These are phyloP conservation scores for Canna indica DNA, from an alignment of 176 grass and related monocot genomes.

Conservation along the genomic window DNA sequence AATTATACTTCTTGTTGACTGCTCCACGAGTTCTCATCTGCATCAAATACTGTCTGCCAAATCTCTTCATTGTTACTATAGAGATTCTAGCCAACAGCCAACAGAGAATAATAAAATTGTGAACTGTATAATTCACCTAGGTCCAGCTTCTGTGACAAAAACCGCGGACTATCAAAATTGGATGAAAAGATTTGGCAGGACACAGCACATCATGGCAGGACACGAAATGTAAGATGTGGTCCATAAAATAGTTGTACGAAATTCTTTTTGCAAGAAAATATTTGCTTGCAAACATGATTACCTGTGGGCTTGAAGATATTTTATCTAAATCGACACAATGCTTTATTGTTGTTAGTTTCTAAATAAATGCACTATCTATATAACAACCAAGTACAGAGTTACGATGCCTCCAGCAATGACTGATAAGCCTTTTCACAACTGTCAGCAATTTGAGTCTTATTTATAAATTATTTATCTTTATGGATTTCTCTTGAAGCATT, in stretches of 20 bases:
- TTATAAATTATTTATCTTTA: neutral
- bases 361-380: neutral
- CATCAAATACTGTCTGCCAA: conserved; percentile 50
- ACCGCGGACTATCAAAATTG: conserved; percentile 58
- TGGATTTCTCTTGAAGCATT: neutral
- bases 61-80: conserved; percentile 49
- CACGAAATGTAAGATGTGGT: conserved; percentile 70
- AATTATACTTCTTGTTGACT: conserved; percentile 71
- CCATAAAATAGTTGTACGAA: neutral
- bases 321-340: neutral
- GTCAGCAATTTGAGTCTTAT: neutral
- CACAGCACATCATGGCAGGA: conserved; percentile 94
- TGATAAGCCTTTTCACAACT: neutral
- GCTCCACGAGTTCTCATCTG: conserved; percentile 63
- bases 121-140: conserved; percentile 96
- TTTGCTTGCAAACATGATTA: neutral
- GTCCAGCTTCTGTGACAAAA: conserved; percentile 67
- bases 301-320: neutral
- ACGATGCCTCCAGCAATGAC: neutral
- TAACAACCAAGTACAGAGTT: neutral
- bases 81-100: conserved; percentile 26
- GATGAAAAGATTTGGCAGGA: conserved; percentile 63
- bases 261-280: neutral
- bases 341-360: neutral
- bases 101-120: conserved; percentile 49